Conservation (phyloP, 768 basidiomycete species). For the Suillus tomentosus region DNA sequence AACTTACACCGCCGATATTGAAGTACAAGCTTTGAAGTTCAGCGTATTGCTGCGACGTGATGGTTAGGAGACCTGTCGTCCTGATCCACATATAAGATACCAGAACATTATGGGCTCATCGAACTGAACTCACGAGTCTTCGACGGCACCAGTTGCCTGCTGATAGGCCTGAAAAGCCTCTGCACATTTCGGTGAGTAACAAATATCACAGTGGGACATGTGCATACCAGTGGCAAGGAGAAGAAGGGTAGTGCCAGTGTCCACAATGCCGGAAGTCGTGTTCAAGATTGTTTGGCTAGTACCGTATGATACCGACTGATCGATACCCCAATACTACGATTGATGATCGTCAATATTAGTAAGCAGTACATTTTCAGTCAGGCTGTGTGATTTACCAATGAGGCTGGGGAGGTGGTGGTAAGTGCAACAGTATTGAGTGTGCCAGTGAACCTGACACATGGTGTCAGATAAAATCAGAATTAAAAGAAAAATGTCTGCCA, state of each 20-base stretch:
- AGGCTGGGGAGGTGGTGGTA: constrained; percentile 45
- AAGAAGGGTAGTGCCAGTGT: constrained; percentile 51
- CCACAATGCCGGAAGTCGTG: constrained; percentile 44
- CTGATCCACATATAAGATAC: not conserved
- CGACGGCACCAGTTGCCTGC: constrained; percentile 50
- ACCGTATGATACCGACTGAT: constrained; percentile 36
- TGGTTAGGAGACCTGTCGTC: constrained; percentile 23
- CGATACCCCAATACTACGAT: constrained; percentile 44
- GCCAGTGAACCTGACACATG: constrained; percentile 26
- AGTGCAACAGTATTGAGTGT: constrained; percentile 37
- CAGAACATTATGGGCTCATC: no score
- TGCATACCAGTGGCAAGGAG: constrained; percentile 44
- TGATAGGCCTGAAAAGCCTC: constrained; percentile 61
- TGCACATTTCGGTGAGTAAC: constrained; percentile 19
- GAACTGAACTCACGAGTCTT: constrained; percentile 44
- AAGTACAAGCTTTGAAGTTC: constrained; percentile 25
- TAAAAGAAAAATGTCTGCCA: constrained; percentile 2
- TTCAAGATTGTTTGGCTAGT: constrained; percentile 31
- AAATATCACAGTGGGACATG: not conserved
- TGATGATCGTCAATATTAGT: not conserved
- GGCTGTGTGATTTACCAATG: constrained; percentile 11
- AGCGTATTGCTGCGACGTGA: constrained; percentile 23
- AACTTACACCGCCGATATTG: constrained; percentile 27
- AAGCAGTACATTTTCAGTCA: not conserved
- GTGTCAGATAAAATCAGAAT: not conserved